These are phyloP conservation scores for Calonectria hongkongensis DNA, from an alignment of 2,329 filamentous ascomycete genomes.

Conservation along the genomic window DNA sequence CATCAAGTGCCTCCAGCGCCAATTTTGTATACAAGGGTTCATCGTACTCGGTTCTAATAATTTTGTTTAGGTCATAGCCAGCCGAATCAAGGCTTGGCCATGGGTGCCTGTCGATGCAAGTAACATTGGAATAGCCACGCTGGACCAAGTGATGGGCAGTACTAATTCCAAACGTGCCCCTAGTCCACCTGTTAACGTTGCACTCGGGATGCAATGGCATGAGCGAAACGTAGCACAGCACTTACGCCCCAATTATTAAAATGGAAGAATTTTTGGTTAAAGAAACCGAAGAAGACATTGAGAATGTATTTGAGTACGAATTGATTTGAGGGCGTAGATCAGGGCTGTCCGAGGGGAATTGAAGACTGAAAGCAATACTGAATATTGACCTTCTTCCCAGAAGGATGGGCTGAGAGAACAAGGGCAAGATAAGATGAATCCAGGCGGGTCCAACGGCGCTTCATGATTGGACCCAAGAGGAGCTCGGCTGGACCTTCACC, in stretches of 20 bases:
- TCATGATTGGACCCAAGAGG: neutral
- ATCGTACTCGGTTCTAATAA: constrained; percentile 40
- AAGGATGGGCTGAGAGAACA: neutral
- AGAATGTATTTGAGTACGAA: neutral
- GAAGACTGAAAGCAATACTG: neutral
- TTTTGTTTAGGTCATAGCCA: constrained; percentile 48
- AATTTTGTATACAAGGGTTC: constrained; percentile 38
- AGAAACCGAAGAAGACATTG: neutral
- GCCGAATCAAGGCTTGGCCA: constrained; percentile 48
- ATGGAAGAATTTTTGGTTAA: constrained; percentile 31
- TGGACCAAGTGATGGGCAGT: constrained; percentile 35
- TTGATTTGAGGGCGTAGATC: neutral
- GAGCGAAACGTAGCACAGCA: neutral
- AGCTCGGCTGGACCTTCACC: constrained; percentile 31
- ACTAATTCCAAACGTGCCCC: constrained; percentile 40
- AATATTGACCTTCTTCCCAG: neutral
- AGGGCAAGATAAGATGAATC: constrained; percentile 5
- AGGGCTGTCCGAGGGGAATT: neutral
- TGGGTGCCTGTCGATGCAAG: constrained; percentile 46
- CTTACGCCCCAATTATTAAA: constrained; percentile 40
- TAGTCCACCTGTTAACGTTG: neutral
- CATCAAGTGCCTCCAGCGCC: constrained; percentile 37
- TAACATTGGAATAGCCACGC: constrained; percentile 44
- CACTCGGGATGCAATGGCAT: neutral
- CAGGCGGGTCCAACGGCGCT: neutral